Evolutionary conservation across 2,329 filamentous ascomycete genomes (phyloP).

Genomic region (Phoma sp.): DNA sequence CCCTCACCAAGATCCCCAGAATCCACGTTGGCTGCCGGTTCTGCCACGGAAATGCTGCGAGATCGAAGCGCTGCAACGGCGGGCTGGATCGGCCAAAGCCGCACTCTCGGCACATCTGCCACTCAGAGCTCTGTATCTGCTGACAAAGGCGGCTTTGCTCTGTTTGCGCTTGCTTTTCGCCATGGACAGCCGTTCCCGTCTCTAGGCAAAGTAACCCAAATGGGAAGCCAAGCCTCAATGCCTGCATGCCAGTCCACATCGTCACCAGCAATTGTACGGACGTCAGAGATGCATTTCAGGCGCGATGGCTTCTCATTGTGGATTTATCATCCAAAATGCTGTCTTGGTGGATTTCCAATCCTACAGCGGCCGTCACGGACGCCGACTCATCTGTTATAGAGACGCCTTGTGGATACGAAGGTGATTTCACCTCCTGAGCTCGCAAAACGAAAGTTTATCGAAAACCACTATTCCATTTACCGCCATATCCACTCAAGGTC

Average conservation of each 20-base stretch:
- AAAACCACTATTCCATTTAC: too few species aligned
- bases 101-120: constrained; percentile 20
- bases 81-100: constrained; percentile 15
- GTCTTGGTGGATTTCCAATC: constrained; percentile 7
- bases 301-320: constrained; percentile 1
- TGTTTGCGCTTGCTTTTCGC: constrained; percentile 2
- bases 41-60: constrained; percentile 16
- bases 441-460: too few species aligned
- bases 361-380: constrained; percentile 20
- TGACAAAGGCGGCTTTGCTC: constrained; percentile 20
- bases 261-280: constrained; percentile 21
- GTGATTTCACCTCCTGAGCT: too few species aligned
- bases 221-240: constrained; percentile 35
- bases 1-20: constrained; percentile 20
- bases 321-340: constrained; percentile 30
- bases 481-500: too few species aligned
- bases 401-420: too few species aligned
- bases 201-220: constrained; percentile 1
- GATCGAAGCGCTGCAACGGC: constrained; percentile 19
- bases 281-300: constrained; percentile 27
- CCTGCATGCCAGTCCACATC: constrained; percentile 25
- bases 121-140: constrained; percentile 16
- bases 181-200: constrained; percentile 3
- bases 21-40: constrained; percentile 15
- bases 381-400: constrained; percentile 17